phyloP scores from a whole-genome alignment of 225 moss, liverwort and hornwort genomes.

The Sphagnum contortum region DNA sequence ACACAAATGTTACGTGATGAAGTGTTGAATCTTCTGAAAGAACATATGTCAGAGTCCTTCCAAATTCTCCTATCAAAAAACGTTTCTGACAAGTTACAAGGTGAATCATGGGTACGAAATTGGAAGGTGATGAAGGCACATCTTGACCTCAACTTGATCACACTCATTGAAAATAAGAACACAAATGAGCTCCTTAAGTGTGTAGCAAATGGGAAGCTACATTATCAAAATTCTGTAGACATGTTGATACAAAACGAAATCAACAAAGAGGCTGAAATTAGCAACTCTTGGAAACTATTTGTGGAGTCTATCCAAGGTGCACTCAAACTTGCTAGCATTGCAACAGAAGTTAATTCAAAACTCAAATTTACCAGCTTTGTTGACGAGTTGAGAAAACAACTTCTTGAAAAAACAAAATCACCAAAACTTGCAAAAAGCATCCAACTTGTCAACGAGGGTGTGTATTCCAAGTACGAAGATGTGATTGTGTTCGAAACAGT shows the following conservation, averaged over 20 bases:
- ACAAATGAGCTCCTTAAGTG: neutral
- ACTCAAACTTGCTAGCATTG: neutral
- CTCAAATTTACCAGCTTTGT: neutral
- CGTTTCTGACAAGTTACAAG: neutral
- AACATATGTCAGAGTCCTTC: constrained; percentile 4
- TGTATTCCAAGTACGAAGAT: too few species aligned
- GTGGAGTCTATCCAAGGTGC: neutral
- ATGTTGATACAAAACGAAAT: constrained; percentile 1
- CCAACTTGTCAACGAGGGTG: too few species aligned
- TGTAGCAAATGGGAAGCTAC: neutral
- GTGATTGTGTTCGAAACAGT: constrained; percentile 1
- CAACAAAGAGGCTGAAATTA: neutral
- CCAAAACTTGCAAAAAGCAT: neutral
- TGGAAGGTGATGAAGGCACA: constrained; percentile 1
- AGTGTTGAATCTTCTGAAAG: neutral
- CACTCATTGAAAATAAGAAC: neutral
- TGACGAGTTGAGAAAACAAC: neutral
- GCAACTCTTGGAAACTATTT: neutral
- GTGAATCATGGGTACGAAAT: neutral
- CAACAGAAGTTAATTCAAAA: neutral
- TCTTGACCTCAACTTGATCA: neutral
- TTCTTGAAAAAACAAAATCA: neutral
- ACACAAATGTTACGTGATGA: constrained; percentile 1
- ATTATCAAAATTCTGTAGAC: constrained; percentile 3
- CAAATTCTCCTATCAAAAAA: neutral